Base-by-base conservation (phyloP, 129 eudicot species). In the Heracleum sosnowskyi region DNA sequence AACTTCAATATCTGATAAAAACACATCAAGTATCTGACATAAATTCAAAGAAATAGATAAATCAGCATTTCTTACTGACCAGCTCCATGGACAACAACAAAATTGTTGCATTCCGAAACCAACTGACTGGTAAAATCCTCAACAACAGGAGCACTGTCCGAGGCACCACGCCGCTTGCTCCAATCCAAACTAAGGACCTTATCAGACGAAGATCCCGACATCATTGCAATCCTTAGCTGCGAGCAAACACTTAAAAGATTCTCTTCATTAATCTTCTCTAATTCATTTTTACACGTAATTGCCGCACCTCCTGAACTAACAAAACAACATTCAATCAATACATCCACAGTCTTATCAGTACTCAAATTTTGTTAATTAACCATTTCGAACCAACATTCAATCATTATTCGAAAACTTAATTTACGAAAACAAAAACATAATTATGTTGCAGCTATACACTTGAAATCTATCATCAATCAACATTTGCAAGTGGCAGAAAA, bases 11-110 rank as follows among this genome's bases (percentile, higher is more conserved):
- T 55, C 29, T n/a, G 24, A 55, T 24, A 18, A 55, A 55, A 55
- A 18, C 29, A 24, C 29, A 18, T 57, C 17, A 47, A 47, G 55
- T 75, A 22, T 29, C 12, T 13, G 35, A 47, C 63, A 42, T 49
- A 28, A 31, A 11, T 29, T 29, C 17, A 5, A 37, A 37, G n/a
- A 24, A 71, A 11, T 6, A 26, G 10, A 17, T 26, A 62, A 0
- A 26, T 26, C 71, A 12, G 20, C 39, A 64, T 11, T 64, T 31
- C 73, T 16, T 31, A 83, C 86, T 76, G n/a, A 96, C 99, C 99
- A 83, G 99, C 99, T 73, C 99, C 99, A 71, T 96, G 99, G 79
- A 96, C 97, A 81, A 90, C 96, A 83, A 92, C 86, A 31, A 90
- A 90, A 68, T 78, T 87, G 78, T 80, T 79, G 78, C 79, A 83